Evolutionary conservation across 2,329 filamentous ascomycete genomes (phyloP).

Genomic region (Tolypocladium tundrense): DNA sequence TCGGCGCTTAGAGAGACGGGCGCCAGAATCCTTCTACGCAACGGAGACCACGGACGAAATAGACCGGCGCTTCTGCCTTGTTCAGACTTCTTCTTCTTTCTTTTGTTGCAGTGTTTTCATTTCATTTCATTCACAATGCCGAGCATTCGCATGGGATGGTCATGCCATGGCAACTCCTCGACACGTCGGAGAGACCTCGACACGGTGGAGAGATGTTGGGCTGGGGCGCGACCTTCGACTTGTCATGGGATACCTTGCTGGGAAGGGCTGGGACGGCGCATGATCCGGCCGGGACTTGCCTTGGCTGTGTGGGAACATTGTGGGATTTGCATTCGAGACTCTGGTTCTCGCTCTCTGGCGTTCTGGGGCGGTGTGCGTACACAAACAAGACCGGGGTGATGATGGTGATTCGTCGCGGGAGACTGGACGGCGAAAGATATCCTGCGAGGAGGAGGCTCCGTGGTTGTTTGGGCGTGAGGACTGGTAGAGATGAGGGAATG

Average conservation of each 20-base stretch:
- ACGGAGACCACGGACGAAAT: neutral
- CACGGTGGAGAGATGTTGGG: neutral
- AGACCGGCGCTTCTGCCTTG: neutral
- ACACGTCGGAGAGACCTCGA: neutral
- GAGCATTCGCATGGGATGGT: neutral
- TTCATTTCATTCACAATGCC: neutral
- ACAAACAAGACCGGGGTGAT: neutral
- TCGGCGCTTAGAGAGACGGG: slow-evolving; percentile 17
- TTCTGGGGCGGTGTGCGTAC: neutral
- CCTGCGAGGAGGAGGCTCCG: neutral
- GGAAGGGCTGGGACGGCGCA: neutral
- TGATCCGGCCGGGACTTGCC: neutral
- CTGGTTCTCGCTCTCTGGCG: neutral
- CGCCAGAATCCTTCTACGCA: neutral
- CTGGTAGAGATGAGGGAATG: neutral
- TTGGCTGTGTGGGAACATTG: neutral
- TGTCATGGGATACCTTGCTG: neutral
- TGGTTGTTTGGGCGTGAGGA: neutral
- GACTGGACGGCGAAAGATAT: neutral
- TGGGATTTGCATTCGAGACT: neutral
- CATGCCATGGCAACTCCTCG: neutral
- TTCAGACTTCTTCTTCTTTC: neutral
- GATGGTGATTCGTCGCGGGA: neutral
- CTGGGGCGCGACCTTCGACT: neutral
- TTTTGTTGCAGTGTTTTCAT: neutral